Conservation (phyloP, 352 stramenopile species). For the Phytophthora parvispora region DNA sequence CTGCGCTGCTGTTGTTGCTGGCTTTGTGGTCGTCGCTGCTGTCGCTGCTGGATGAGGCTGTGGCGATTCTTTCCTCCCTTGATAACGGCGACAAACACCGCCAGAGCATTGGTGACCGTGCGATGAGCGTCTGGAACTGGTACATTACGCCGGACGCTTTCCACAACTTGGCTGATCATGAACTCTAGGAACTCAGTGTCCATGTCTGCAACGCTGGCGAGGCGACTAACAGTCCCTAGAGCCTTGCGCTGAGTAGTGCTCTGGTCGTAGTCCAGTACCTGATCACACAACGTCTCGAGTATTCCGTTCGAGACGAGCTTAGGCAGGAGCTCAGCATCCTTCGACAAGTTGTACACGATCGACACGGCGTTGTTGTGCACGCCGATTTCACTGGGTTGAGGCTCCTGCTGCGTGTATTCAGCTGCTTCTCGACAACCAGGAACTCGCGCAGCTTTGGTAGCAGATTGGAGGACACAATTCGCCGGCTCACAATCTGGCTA, state of each 20-base stretch:
- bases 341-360: conserved; percentile 68
- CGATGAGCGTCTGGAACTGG: conserved; percentile 43
- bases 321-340: conserved; percentile 70
- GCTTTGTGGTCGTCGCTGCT: conserved; percentile 18
- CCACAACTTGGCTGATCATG: conserved; percentile 35
- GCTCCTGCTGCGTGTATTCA: conserved; percentile 19
- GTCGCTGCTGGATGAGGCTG: conserved; percentile 29
- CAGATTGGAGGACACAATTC: conserved; percentile 74
- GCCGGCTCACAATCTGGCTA: conserved; percentile 54
- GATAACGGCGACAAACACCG: conserved; percentile 59
- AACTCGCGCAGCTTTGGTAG: conserved; percentile 62
- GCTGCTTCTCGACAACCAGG: conserved; percentile 31
- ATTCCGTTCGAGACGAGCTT: conserved; percentile 68
- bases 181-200: conserved; percentile 10
- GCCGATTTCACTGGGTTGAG: conserved; percentile 1
- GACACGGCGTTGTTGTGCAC: conserved; percentile 63
- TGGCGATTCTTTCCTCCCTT: conserved; percentile 34
- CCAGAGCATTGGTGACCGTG: conserved; percentile 49
- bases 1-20: conserved; percentile 26
- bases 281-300: conserved; percentile 52
- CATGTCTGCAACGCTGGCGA: conserved; percentile 28
- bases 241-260: conserved; percentile 52
- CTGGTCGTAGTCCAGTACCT: conserved; percentile 47
- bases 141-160: conserved; percentile 46
- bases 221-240: conserved; percentile 49